These are phyloP conservation scores for Penicillium griseofulvum DNA, from an alignment of 2,329 filamentous ascomycete species.

Conservation along the genomic window DNA sequence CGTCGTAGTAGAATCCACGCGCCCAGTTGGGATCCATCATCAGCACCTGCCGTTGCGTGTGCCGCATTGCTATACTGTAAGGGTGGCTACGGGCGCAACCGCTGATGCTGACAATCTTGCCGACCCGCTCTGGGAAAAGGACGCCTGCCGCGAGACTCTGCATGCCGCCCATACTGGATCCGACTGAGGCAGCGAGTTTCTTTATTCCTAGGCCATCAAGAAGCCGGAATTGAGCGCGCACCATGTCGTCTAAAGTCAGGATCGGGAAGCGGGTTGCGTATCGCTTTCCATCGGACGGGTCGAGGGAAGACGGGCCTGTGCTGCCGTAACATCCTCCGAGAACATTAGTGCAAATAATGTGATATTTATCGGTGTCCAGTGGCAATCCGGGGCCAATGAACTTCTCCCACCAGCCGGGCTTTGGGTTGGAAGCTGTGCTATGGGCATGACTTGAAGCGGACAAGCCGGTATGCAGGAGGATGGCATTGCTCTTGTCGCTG, in stretches of 20 bases:
- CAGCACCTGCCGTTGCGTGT: conserved; percentile 93
- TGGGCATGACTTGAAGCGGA: conserved; percentile 97
- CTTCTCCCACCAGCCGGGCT: conserved; percentile 97
- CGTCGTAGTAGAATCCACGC: conserved; percentile 87
- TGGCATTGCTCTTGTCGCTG: conserved; percentile 76
- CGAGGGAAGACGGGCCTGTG: conserved; percentile 82
- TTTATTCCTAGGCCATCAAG: conserved; percentile 74
- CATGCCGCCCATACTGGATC: conserved; percentile 98
- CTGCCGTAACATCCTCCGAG: conserved; percentile 94
- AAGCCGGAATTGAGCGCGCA: conserved; percentile 87
- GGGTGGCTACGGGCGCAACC: conserved; percentile 93
- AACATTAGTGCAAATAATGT: conserved; percentile 94
- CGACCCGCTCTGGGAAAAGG: conserved; percentile 77
- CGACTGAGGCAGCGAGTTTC: conserved; percentile 85
- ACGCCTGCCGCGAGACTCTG: conserved; percentile 85
- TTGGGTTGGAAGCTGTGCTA: conserved; percentile 80
- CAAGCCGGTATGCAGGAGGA: conserved; percentile 87
- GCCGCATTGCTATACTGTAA: conserved; percentile 97
- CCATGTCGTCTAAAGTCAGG: conserved; percentile 95
- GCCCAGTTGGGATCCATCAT: conserved; percentile 99
- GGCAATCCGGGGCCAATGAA: conserved; percentile 88
- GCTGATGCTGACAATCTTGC: conserved; percentile 81
- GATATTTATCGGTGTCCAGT: conserved; percentile 87
- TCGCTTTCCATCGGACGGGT: conserved; percentile 80
- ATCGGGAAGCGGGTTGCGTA: conserved; percentile 97